Evolutionary conservation across 495 filamentous ascomycete species (phyloP).

Genomic region (Penicillium canescens): DNA sequence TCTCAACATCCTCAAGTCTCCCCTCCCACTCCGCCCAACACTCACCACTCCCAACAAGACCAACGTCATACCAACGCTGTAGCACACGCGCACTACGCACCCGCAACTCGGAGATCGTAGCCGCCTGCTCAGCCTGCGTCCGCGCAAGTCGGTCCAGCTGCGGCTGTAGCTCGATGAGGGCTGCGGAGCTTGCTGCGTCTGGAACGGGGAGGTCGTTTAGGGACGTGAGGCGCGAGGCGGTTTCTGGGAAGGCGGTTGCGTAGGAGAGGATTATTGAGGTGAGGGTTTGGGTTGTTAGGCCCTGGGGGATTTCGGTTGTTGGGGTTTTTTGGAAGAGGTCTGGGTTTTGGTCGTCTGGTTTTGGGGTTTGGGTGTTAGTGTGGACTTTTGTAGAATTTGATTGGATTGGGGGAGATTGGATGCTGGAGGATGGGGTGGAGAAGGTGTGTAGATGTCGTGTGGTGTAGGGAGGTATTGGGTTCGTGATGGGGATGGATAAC

Average conservation of each 20-base stretch:
- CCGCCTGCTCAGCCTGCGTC: constrained; percentile 70
- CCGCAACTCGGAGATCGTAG: constrained; percentile 68
- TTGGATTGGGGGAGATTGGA: background rate
- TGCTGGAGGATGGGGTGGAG: background rate
- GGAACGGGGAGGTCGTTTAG: constrained; percentile 78
- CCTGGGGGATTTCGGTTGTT: constrained; percentile 39
- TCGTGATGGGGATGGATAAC: background rate
- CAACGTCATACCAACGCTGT: constrained; percentile 77
- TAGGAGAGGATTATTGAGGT: constrained; percentile 73
- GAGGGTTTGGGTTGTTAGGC: constrained; percentile 43
- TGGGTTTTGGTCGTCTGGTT: constrained; percentile 55
- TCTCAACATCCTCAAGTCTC: constrained; percentile 66
- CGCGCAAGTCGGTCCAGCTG: constrained; percentile 66
- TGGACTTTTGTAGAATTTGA: background rate
- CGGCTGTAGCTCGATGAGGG: constrained; percentile 68
- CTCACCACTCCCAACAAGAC: constrained; percentile 66
- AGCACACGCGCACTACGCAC: constrained; percentile 71
- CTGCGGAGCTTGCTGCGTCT: constrained; percentile 62
- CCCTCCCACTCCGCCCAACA: constrained; percentile 76
- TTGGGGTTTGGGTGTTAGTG: constrained; percentile 7
- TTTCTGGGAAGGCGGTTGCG: constrained; percentile 71
- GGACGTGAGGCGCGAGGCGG: constrained; percentile 76
- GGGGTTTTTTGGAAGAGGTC: constrained; percentile 54
- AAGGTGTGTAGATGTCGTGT: background rate
- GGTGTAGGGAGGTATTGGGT: background rate